Percentiles rank a stretch among this genome's conserved stretches.
Evolutionary conservation across 495 filamentous ascomycete species (phyloP).

Genomic region (Letharia columbiana): DNA sequence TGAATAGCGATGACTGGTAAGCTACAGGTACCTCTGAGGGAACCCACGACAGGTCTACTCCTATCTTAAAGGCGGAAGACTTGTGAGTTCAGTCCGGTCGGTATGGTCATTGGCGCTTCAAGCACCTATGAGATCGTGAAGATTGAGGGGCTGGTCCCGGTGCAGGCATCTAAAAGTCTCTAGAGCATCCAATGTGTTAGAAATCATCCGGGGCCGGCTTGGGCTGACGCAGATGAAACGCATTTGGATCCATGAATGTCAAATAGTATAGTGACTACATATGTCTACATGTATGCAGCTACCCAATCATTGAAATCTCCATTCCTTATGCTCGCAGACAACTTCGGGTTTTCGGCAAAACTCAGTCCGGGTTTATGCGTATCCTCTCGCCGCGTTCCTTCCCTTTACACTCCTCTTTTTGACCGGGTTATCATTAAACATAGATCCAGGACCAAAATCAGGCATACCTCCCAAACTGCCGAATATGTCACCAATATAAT

Average conservation of each 20-base stretch:
- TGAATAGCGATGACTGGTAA: neutral
- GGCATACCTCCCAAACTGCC: conserved; percentile 56
- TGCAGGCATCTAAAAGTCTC: neutral
- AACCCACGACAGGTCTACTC: neutral
- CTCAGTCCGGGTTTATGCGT: neutral
- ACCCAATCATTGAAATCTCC: neutral
- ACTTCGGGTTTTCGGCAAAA: neutral
- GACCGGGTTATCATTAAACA: conserved; percentile 24
- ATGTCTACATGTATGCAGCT: neutral
- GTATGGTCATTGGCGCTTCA: neutral
- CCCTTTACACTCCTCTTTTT: conserved; percentile 20
- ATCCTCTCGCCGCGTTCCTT: conserved; percentile 11
- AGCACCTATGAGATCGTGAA: neutral
- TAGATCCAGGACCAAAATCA: conserved; percentile 54
- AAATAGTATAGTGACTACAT: neutral
- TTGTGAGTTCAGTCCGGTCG: neutral
- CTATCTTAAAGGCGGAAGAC: neutral
- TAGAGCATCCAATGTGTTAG: neutral
- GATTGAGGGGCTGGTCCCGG: neutral
- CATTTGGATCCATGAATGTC: neutral
- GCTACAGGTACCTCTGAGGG: neutral
- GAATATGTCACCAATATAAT: conserved; percentile 68
- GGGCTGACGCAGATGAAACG: neutral
- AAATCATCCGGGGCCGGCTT: neutral
- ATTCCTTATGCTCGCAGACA: neutral